These are phyloP conservation scores for Haematococcus lacustris DNA, from an alignment of 139 green algal genomes.

Conservation along the genomic window DNA sequence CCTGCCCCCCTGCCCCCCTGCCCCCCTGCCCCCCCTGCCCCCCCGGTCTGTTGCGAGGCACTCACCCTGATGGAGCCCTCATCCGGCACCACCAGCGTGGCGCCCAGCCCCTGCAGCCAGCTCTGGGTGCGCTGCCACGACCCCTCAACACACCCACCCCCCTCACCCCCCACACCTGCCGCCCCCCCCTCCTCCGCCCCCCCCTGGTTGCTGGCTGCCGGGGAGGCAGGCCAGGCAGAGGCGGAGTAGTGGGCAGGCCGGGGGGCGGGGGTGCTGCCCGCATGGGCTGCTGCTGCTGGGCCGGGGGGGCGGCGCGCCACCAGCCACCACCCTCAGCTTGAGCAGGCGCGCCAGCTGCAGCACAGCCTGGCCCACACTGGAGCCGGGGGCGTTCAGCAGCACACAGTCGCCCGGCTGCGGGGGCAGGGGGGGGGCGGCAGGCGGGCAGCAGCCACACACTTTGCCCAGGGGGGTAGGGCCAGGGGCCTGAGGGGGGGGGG, in stretches of 20 bases:
- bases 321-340: conserved; percentile 51
- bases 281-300: background rate
- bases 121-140: too few relatives aligned
- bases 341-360: conserved; percentile 80
- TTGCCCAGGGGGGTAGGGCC: too few relatives aligned
- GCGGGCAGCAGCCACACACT: too few relatives aligned
- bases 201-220: too few relatives aligned
- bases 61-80: conserved; percentile 14
- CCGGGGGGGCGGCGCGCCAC: conserved; percentile 7
- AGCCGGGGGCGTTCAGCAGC: conserved; percentile 84
- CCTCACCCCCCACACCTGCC: too few relatives aligned
- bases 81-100: conserved; percentile 39
- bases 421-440: background rate
- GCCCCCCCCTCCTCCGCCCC: too few relatives aligned
- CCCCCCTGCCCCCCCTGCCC: too few relatives aligned
- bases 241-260: too few relatives aligned
- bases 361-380: conserved; percentile 67
- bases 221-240: too few relatives aligned
- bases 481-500: too few relatives aligned
- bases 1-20: background rate
- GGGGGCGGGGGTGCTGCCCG: background rate
- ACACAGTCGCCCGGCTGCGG: conserved; percentile 75
- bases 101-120: conserved; percentile 61
- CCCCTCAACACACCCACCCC: too few relatives aligned
- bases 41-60: background rate